phyloP scores from a whole-genome alignment of 1,139 yeast species.

The Pichia kudriavzevii region DNA sequence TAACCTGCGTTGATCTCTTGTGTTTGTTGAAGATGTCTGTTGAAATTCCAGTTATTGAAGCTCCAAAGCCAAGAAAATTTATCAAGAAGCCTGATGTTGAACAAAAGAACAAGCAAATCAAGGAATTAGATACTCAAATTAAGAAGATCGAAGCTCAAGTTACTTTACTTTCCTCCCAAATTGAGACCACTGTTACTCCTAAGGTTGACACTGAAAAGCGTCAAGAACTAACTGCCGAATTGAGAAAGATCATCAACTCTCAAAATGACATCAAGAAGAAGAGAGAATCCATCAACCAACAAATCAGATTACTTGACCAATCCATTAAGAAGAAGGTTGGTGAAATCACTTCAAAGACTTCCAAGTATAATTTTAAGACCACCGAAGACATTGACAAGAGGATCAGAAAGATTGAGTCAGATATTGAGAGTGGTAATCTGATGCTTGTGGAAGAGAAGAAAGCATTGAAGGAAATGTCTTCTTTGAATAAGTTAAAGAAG shows the following conservation, averaged over 20 bases:
- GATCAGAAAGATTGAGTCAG: conserved; percentile 61
- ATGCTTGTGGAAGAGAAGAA: conserved; percentile 90
- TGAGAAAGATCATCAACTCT: conserved; percentile 54
- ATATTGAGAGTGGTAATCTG: conserved; percentile 72
- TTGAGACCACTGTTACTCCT: conserved; percentile 39
- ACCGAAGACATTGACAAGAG: conserved; percentile 74
- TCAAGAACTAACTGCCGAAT: conserved; percentile 56
- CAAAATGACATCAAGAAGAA: conserved; percentile 69
- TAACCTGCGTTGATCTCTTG: not conserved
- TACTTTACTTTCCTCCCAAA: conserved; percentile 36
- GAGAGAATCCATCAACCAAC: conserved; percentile 62
- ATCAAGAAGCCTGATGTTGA: conserved; percentile 74
- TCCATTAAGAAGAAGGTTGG: conserved; percentile 67
- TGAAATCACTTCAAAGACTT: conserved; percentile 65
- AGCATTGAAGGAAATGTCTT: conserved; percentile 75
- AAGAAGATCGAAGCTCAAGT: conserved; percentile 54
- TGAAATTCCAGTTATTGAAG: conserved; percentile 18
- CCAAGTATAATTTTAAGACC: conserved; percentile 64
- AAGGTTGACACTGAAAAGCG: conserved; percentile 45
- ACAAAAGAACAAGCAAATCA: conserved; percentile 51
- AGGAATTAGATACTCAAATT: conserved; percentile 57
- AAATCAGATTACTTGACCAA: conserved; percentile 64
- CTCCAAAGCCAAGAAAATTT: conserved; percentile 36
- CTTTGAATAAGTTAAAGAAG: conserved; percentile 74
- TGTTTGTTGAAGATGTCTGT: conserved; percentile 5